Conservation (phyloP, 1,284 basidiomycete genomes). For the Heliocybe sulcata region DNA sequence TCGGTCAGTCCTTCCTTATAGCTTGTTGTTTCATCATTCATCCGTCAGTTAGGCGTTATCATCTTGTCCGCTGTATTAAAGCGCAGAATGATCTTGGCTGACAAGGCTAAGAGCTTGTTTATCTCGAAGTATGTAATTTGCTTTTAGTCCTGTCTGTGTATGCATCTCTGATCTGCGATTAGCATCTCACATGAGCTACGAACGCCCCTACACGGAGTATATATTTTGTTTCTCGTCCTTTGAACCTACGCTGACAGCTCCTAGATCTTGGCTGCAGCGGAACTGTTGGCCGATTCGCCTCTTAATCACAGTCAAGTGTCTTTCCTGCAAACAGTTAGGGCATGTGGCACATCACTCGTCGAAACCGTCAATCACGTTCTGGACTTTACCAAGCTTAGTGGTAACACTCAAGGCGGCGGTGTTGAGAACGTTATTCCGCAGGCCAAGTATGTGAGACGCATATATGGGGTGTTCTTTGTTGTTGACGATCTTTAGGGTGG, state of each 20-base stretch:
- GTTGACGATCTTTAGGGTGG: conserved; percentile 43
- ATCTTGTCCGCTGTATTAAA: conserved; percentile 92
- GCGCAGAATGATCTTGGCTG: conserved; percentile 88
- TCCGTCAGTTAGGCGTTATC: conserved; percentile 64
- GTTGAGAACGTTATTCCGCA: conserved; percentile 69
- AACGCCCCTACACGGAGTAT: conserved; percentile 82
- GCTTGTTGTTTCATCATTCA: not conserved
- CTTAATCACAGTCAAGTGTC: conserved; percentile 80
- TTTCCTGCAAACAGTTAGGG: conserved; percentile 84
- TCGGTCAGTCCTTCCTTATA: conserved; percentile 38
- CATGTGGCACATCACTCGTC: conserved; percentile 79
- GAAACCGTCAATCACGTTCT: conserved; percentile 95
- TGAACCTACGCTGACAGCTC: not conserved
- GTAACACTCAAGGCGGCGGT: conserved; percentile 72
- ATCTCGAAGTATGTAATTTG: conserved; percentile 71
- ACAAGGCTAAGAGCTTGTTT: conserved; percentile 87
- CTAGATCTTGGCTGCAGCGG: conserved; percentile 85
- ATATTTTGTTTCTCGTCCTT: conserved; percentile 9
- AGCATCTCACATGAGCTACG: conserved; percentile 94
- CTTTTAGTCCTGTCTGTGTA: conserved; percentile 10
- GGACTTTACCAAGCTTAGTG: conserved; percentile 93
- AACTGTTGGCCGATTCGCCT: conserved; percentile 78
- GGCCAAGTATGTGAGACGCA: conserved; percentile 43
- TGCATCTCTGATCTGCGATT: conserved; percentile 10
- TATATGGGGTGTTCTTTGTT: not conserved